These are phyloP conservation scores for Flaveria bidentis DNA, from an alignment of 129 eudicot genomes.

Conservation along the genomic window DNA sequence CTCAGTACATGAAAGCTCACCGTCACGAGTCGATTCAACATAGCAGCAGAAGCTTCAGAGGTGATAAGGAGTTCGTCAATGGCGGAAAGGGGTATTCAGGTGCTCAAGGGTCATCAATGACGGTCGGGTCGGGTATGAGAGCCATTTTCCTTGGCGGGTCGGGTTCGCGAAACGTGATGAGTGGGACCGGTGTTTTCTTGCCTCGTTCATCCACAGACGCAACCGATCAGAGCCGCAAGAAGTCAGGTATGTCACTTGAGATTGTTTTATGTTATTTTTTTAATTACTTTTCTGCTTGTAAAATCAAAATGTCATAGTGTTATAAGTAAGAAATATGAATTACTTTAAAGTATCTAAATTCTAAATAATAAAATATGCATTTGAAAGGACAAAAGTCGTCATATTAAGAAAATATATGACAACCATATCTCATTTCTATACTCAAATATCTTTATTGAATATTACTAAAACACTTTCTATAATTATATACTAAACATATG, in stretches of 20 bases:
- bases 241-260: conserved; percentile 44
- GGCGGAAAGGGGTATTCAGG: conserved; percentile 26
- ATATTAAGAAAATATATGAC: too few species aligned
- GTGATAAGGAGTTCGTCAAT: conserved; percentile 19
- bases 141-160: conserved; percentile 60
- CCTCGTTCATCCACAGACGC: conserved; percentile 41
- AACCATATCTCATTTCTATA: too few species aligned
- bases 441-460: too few species aligned
- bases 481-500: too few species aligned
- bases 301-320: too few species aligned
- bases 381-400: too few species aligned
- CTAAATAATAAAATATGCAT: too few species aligned
- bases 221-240: conserved; percentile 46
- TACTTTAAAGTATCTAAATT: not conserved
- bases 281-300: not conserved
- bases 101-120: conserved; percentile 12
- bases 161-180: conserved; percentile 44
- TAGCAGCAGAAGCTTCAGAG: conserved; percentile 30
- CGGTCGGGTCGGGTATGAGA: conserved; percentile 63
- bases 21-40: conserved; percentile 32
- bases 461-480: too few species aligned
- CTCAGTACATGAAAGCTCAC: conserved; percentile 28
- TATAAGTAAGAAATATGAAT: too few species aligned
- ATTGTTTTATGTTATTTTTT: not conserved
- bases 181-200: conserved; percentile 70